Percentiles rank a stretch among this genome's conserved stretches.
Conservation (phyloP, 2,329 filamentous ascomycete genomes). For the Botrytis cinerea region DNA sequence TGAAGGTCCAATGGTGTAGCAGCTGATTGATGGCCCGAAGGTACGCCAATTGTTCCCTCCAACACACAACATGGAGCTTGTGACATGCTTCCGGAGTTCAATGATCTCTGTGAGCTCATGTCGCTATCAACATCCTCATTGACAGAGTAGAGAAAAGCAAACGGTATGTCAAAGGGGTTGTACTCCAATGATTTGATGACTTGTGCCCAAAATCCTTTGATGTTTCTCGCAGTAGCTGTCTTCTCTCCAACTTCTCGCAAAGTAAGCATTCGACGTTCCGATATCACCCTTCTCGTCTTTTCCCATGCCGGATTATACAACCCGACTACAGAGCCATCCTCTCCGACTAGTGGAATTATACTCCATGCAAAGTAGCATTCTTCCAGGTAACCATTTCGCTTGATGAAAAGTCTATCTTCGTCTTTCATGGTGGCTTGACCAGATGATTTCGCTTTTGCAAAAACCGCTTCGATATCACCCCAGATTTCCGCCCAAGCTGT, state of each 20-base stretch:
- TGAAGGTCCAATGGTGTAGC: slow-evolving; percentile 67
- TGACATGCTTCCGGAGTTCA: slow-evolving; percentile 66
- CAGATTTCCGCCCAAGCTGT: slow-evolving; percentile 74
- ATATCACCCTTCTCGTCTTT: slow-evolving; percentile 76
- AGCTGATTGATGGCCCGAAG: slow-evolving; percentile 61
- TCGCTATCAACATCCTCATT: slow-evolving; percentile 72
- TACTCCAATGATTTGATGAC: slow-evolving; percentile 69
- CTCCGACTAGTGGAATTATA: slow-evolving; percentile 74
- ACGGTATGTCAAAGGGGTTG: slow-evolving; percentile 70
- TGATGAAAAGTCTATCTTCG: slow-evolving; percentile 74
- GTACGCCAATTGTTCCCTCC: slow-evolving; percentile 71
- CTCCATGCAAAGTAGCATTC: slow-evolving; percentile 73
- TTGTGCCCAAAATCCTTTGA: slow-evolving; percentile 72
- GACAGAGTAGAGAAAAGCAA: slow-evolving; percentile 76
- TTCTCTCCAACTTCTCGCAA: slow-evolving; percentile 76
- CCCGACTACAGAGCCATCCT: slow-evolving; percentile 72
- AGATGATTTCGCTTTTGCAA: slow-evolving; percentile 65
- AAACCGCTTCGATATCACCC: slow-evolving; percentile 67
- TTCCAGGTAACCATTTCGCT: slow-evolving; percentile 69
- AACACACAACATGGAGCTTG: slow-evolving; percentile 66
- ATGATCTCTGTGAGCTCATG: slow-evolving; percentile 54
- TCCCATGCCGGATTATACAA: slow-evolving; percentile 75
- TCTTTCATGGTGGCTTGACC: slow-evolving; percentile 84
- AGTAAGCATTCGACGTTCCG: slow-evolving; percentile 77
- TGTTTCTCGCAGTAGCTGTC: slow-evolving; percentile 70